These are phyloP conservation scores for Megacollybia marginata DNA, from an alignment of 768 basidiomycete genomes.

Conservation along the genomic window DNA sequence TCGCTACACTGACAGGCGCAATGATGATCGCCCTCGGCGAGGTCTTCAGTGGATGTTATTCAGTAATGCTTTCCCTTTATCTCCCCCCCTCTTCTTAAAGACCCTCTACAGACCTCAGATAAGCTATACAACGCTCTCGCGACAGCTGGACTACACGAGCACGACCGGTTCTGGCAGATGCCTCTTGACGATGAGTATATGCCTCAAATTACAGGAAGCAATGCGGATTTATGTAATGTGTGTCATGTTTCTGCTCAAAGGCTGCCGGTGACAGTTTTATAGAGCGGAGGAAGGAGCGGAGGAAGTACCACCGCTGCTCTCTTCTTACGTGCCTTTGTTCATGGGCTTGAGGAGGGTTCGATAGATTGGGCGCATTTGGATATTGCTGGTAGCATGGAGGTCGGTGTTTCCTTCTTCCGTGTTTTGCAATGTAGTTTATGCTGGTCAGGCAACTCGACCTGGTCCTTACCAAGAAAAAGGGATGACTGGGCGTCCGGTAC, in stretches of 20 bases:
- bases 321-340: constrained; percentile 79
- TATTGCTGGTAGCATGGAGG: constrained; percentile 76
- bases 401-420: constrained; percentile 16
- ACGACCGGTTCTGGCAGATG: constrained; percentile 88
- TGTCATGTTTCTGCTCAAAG: constrained; percentile 7
- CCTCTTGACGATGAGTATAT: constrained; percentile 79
- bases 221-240: constrained; percentile 80
- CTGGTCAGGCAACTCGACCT: constrained; percentile 38
- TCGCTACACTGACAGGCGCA: constrained; percentile 82
- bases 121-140: constrained; percentile 65
- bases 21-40: constrained; percentile 71
- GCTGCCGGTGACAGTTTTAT: constrained; percentile 3
- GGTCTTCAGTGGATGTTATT: constrained; percentile 67
- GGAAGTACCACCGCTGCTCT: constrained; percentile 79
- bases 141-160: constrained; percentile 62
- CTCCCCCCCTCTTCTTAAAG: background rate
- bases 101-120: constrained; percentile 51
- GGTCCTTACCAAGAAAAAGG: constrained; percentile 63
- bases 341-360: constrained; percentile 56
- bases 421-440: background rate
- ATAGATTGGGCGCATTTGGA: constrained; percentile 87
- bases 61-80: constrained; percentile 36
- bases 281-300: constrained; percentile 68
- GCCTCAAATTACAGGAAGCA: constrained; percentile 67
- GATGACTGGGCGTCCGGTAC: constrained; percentile 74